These are phyloP conservation scores for Gelatoporia subvermispora DNA, from an alignment of 768 basidiomycete genomes.

Conservation along the genomic window DNA sequence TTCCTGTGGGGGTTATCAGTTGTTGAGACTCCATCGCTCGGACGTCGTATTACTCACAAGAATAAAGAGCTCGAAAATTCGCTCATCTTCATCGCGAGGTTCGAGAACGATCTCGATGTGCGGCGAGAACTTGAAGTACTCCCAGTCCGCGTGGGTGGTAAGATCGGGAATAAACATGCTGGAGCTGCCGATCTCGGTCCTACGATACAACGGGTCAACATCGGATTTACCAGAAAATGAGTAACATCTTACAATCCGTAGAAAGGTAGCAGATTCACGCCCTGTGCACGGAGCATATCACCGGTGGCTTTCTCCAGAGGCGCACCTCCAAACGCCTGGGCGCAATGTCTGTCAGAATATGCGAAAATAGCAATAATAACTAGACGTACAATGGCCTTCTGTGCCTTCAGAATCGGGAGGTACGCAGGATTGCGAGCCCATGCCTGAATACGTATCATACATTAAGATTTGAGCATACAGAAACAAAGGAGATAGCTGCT, in stretches of 20 bases:
- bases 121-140: conserved; percentile 18
- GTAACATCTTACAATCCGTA: not conserved
- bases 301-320: conserved; percentile 15
- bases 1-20: not conserved
- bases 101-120: conserved; percentile 11
- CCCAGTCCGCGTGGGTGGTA: conserved; percentile 15
- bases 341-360: not conserved
- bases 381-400: conserved; percentile 10
- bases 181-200: conserved; percentile 12
- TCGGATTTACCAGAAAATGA: no score
- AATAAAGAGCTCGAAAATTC: conserved; percentile 14
- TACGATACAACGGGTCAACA: not conserved
- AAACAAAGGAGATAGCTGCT: not conserved
- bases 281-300: conserved; percentile 9
- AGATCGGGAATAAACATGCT: conserved; percentile 9
- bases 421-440: conserved; percentile 15
- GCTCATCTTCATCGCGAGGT: conserved; percentile 10
- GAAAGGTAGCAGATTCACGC: not conserved
- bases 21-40: not conserved
- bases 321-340: conserved; percentile 7
- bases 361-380: not conserved
- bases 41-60: conserved; percentile 6
- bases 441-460: conserved; percentile 1
- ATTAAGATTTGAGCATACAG: not conserved
- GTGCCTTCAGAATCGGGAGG: conserved; percentile 10